These are phyloP conservation scores for Skeletonema tropicum DNA, from an alignment of 108 stramenopile species.

Conservation along the genomic window DNA sequence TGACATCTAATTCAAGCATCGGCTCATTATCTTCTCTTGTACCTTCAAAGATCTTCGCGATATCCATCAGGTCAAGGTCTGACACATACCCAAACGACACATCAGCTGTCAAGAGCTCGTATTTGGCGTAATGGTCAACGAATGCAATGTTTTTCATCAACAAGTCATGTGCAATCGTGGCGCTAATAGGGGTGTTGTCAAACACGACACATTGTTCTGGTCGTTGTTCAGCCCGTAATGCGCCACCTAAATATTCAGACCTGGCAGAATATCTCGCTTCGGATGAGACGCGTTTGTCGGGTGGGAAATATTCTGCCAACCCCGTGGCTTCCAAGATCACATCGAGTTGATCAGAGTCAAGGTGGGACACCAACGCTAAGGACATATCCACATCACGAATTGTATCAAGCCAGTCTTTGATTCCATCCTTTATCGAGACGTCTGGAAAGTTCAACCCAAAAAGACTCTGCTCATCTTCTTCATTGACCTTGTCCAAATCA, in stretches of 20 bases:
- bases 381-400: slow-evolving; percentile 75
- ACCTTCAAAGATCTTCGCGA: slow-evolving; percentile 40
- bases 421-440: slow-evolving; percentile 44
- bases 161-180: slow-evolving; percentile 65
- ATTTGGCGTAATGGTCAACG: slow-evolving; percentile 67
- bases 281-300: slow-evolving; percentile 59
- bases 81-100: slow-evolving; percentile 39
- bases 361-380: slow-evolving; percentile 66
- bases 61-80: slow-evolving; percentile 33
- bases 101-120: slow-evolving; percentile 76
- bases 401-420: slow-evolving; percentile 59
- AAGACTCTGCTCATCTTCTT: slow-evolving; percentile 23
- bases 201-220: slow-evolving; percentile 82
- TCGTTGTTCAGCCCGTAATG: slow-evolving; percentile 70
- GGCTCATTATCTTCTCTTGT: slow-evolving; percentile 27
- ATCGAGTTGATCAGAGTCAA: slow-evolving; percentile 64
- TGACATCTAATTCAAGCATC: slow-evolving; percentile 26
- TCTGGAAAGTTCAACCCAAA: slow-evolving; percentile 40
- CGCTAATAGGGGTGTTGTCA: slow-evolving; percentile 65
- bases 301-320: slow-evolving; percentile 64
- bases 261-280: slow-evolving; percentile 52
- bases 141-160: slow-evolving; percentile 75
- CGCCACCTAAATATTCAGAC: slow-evolving; percentile 67
- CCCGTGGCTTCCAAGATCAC: slow-evolving; percentile 61
- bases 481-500: slow-evolving; percentile 28